Percentiles rank a stretch among this genome's conserved stretches.
Evolutionary conservation across 164 flowering plant genomes (phyloP).

Genomic region (Malania oleifera): DNA sequence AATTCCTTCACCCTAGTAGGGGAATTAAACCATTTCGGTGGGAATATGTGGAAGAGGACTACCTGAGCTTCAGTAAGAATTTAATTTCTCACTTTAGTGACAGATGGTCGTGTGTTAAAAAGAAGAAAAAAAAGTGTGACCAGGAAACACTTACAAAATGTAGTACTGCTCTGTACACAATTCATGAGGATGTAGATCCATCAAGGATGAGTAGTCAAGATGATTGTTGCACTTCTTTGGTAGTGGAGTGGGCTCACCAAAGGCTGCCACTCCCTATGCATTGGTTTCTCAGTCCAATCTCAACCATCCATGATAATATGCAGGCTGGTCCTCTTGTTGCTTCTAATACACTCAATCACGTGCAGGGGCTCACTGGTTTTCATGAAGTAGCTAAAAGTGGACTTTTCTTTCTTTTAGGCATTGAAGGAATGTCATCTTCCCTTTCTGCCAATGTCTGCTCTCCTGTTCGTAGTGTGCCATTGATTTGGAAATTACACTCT

Average conservation of each 20-base stretch:
- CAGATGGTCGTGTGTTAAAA: conserved; percentile 63
- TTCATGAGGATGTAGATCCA: conserved; percentile 58
- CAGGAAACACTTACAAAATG: conserved; percentile 15
- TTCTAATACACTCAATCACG: conserved; percentile 9
- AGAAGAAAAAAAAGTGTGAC: conserved; percentile 24
- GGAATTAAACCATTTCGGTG: conserved; percentile 30
- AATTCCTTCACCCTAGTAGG: conserved; percentile 23
- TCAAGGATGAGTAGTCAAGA: conserved; percentile 18
- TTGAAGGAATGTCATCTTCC: conserved; percentile 56
- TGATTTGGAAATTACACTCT: conserved; percentile 90
- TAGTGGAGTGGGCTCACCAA: conserved; percentile 76
- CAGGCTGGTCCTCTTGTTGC: conserved; percentile 13
- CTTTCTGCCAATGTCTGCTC: conserved; percentile 27
- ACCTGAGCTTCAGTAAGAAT: conserved; percentile 30
- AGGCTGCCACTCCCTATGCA: conserved; percentile 85
- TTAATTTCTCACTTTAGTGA: conserved; percentile 56
- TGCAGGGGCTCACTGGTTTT: conserved; percentile 23
- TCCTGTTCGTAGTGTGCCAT: conserved; percentile 46
- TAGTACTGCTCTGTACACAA: conserved; percentile 48
- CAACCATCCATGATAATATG: conserved; percentile 30
- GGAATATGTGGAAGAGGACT: conserved; percentile 60
- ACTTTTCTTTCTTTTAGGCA: conserved; percentile 70
- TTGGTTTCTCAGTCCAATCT: conserved; percentile 89
- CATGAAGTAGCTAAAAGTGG: conserved; percentile 62
- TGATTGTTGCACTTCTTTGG: conserved; percentile 24